phyloP scores from a whole-genome alignment of 495 filamentous ascomycete genomes.

The Parmelia sp. region DNA sequence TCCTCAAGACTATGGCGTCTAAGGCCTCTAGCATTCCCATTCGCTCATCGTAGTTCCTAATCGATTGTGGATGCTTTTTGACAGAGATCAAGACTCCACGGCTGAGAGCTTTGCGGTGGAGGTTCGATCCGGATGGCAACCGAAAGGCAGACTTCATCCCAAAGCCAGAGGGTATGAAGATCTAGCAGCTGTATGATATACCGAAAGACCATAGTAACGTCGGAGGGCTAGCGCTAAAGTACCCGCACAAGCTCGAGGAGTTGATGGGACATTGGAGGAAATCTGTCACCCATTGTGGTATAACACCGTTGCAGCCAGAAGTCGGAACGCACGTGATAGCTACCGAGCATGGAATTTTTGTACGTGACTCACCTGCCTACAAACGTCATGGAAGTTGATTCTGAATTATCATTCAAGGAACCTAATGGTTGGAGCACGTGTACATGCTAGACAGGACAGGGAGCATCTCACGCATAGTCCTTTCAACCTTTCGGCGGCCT shows the following conservation, averaged over 20 bases:
- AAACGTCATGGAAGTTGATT: not conserved
- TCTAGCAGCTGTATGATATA: constrained; percentile 46
- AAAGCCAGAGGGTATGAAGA: constrained; percentile 43
- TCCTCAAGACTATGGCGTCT: not conserved
- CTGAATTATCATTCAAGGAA: not conserved
- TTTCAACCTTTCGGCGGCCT: not conserved
- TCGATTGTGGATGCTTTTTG: not conserved
- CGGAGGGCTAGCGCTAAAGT: not conserved
- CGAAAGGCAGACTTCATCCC: constrained; percentile 48
- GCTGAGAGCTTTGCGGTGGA: constrained; percentile 45
- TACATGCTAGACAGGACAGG: not conserved
- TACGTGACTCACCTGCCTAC: not conserved
- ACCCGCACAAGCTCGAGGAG: not conserved
- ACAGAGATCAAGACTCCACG: constrained; percentile 10
- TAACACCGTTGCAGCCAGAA: not conserved
- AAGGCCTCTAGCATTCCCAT: not conserved
- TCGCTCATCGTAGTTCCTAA: not conserved
- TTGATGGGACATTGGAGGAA: not conserved
- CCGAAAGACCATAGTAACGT: constrained; percentile 22
- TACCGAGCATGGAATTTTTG: not conserved
- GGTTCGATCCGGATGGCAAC: constrained; percentile 41
- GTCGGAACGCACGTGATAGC: not conserved
- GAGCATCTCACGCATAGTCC: not conserved
- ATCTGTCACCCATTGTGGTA: not conserved
- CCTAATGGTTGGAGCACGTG: not conserved